These are phyloP conservation scores for Forsythia viridissima DNA, from an alignment of 257 asterid species.

Conservation along the genomic window DNA sequence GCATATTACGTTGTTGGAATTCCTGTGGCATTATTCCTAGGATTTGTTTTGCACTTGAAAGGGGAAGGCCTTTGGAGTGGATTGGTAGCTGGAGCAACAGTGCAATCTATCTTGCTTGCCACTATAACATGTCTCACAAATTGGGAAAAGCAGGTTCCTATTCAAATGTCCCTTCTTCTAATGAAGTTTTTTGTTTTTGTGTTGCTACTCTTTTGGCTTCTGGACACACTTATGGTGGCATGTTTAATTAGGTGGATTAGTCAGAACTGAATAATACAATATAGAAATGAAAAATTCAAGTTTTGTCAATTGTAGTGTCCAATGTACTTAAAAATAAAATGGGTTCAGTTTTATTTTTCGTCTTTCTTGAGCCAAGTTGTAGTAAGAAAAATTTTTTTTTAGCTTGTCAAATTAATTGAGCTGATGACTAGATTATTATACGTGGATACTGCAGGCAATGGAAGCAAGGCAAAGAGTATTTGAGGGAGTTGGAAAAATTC, in stretches of 20 bases:
- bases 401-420: neutral
- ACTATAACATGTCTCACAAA: constrained; percentile 55
- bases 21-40: constrained; percentile 62
- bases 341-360: no score
- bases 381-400: no score
- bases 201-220: neutral
- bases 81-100: constrained; percentile 57
- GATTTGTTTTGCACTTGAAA: constrained; percentile 55
- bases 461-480: constrained; percentile 53
- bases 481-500: constrained; percentile 11
- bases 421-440: neutral
- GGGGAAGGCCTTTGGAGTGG: constrained; percentile 88
- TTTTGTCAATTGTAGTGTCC: no score
- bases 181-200: neutral
- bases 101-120: constrained; percentile 49
- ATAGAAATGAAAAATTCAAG: no score
- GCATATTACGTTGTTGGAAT: constrained; percentile 76
- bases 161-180: neutral
- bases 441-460: constrained; percentile 37
- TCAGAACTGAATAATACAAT: no score
- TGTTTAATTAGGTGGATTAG: neutral
- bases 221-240: neutral
- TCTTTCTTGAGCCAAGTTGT: no score
- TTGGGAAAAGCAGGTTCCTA: constrained; percentile 71
- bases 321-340: no score